A percentile compares a stretch with the other conserved stretches of the same genome.
Evolutionary conservation across 2,329 filamentous ascomycete species (phyloP).

Genomic region (Microsporum audouinii): DNA sequence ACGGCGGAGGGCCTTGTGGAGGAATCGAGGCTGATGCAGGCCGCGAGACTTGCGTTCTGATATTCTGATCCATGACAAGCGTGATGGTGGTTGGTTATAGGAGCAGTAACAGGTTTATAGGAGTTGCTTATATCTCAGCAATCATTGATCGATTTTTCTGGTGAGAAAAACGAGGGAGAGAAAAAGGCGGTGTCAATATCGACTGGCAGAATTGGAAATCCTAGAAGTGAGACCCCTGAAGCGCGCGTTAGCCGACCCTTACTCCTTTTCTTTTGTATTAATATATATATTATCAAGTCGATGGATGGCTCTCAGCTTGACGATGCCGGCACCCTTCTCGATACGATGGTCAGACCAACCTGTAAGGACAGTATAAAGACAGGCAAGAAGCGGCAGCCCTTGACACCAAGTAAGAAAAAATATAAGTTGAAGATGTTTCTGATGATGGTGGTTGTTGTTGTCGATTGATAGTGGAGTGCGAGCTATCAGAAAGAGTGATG

Average conservation of each 20-base stretch:
- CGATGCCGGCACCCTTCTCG: not conserved
- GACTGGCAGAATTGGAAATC: not conserved
- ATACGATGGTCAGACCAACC: not conserved
- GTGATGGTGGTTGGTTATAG: not conserved
- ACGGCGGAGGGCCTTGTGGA: slow-evolving; percentile 34
- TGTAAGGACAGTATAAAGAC: not conserved
- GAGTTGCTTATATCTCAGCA: slow-evolving; percentile 9
- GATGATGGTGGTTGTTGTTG: not conserved
- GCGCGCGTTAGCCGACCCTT: not conserved
- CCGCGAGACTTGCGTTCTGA: slow-evolving; percentile 33
- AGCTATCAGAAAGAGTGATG: slow-evolving; percentile 1
- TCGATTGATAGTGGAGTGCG: not conserved
- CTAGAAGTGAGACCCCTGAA: not conserved
- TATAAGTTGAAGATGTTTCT: not conserved
- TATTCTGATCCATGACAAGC: slow-evolving; percentile 33
- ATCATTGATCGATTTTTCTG: slow-evolving; percentile 11
- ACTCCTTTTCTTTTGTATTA: not conserved
- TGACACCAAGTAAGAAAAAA: not conserved
- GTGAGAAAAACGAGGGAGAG: not conserved
- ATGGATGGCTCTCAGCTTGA: not conserved
- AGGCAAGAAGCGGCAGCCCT: not conserved
- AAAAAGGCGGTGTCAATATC: slow-evolving; percentile 3
- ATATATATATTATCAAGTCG: not conserved
- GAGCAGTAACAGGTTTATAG: slow-evolving; percentile 3
- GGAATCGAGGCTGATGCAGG: slow-evolving; percentile 36